Base-by-base conservation (phyloP, 371 early-diverging fungal genomes). In the Phascolomyces articulosus region DNA sequence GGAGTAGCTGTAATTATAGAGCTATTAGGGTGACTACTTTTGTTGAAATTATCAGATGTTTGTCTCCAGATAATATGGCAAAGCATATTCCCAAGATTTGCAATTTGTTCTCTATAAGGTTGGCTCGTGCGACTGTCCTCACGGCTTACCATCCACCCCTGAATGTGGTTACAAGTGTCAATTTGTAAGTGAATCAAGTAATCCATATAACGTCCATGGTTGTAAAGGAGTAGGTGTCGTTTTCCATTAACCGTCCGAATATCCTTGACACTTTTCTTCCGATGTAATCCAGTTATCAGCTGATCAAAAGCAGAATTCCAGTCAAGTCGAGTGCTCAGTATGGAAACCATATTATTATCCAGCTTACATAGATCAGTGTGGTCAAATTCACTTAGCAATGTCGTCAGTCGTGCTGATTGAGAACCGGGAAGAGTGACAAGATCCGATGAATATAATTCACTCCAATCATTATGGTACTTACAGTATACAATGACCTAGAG, bases 131-230 rank as follows among this genome's bases (percentile, higher is more conserved):
- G 57, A 29, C 31, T 64, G 41, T 40, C 63, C 58, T 78, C 79
- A 28, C 79, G 67, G 29, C 72, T 73, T n/a, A 78, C 79, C 40
- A 78, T 55, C 76, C 76, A 78, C 2, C 79, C 79, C 41, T 71
- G 41, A 20, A 78, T 67, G 0, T 41, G 23, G 4, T 59, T 40
- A 16, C 49, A 51, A 20, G 34, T n/a, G 40, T 67, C 54, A 9
- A 75, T 21, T 38, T 64, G 61, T 0, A 78, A 58, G 63, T 75
- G 76, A 38, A 78, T 69, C 79, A 78, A 69, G 29, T 67, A 78
- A 24, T 78, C 79, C 79, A 78, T 78, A 44, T 71, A 78, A 54
- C 79, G 69, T 11, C 72, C 75, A 20, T 58, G 40, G 23, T 67
- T 71, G 49, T 78, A 78, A 2, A 78, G 31, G 26, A 78, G 53